Conservation (phyloP, 2,329 filamentous ascomycete species). For the Fusarium poae region DNA sequence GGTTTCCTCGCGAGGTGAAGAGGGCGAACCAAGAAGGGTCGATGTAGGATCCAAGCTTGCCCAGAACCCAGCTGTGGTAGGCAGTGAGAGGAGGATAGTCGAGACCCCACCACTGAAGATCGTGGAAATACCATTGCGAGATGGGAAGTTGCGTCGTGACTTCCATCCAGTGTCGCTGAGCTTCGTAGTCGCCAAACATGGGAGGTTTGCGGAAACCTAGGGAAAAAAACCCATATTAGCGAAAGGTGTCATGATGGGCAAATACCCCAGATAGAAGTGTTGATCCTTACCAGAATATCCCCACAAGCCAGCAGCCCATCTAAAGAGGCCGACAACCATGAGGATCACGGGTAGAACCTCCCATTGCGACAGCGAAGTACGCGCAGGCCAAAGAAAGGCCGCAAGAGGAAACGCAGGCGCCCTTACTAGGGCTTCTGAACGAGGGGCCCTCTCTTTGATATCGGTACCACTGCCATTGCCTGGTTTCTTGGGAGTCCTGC, state of each 20-base stretch:
- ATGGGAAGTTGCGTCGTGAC: conserved; percentile 89
- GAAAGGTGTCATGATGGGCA: conserved; percentile 17
- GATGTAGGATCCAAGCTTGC: conserved; percentile 84
- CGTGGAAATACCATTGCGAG: conserved; percentile 98
- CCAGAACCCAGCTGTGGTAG: conserved; percentile 97
- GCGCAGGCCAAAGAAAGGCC: conserved; percentile 93
- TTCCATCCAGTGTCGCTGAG: conserved; percentile 99
- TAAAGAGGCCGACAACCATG: conserved; percentile 90
- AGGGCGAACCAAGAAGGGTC: conserved; percentile 90
- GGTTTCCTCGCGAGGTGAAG: conserved; percentile 82
- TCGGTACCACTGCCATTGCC: conserved; percentile 54
- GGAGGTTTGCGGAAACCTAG: conserved; percentile 83
- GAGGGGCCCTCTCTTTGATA: conserved; percentile 47
- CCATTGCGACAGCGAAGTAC: conserved; percentile 90
- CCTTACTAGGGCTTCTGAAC: conserved; percentile 62
- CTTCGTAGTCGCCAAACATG: conserved; percentile 97
- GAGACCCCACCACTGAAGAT: conserved; percentile 96
- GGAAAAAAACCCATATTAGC: conserved; percentile 26
- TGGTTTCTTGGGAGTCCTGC: conserved; percentile 65
- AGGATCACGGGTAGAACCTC: conserved; percentile 87
- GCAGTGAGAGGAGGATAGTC: conserved; percentile 98
- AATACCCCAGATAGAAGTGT: neutral
- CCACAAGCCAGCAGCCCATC: conserved; percentile 94
- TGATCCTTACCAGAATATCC: conserved; percentile 83
- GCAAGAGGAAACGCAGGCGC: conserved; percentile 88